Percentiles rank a stretch among this genome's conserved stretches.
These are phyloP conservation scores for Colletotrichum siamense DNA, from an alignment of 2,329 filamentous ascomycete species.

Conservation along the genomic window DNA sequence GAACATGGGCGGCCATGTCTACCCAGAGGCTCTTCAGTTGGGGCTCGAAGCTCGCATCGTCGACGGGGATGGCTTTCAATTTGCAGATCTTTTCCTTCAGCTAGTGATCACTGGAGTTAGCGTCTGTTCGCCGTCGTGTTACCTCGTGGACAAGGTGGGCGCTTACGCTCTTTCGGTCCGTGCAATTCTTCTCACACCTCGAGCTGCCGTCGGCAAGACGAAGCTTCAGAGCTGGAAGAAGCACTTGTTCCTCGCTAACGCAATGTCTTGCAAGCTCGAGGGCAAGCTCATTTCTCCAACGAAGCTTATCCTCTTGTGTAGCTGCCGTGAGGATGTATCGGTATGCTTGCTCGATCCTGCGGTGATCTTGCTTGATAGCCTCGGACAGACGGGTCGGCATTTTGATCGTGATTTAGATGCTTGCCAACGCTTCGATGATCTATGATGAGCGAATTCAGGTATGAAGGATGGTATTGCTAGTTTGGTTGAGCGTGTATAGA, in stretches of 20 bases:
- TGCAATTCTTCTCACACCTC: neutral
- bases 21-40: slow-evolving; percentile 2
- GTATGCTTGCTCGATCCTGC: slow-evolving; percentile 14
- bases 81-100: slow-evolving; percentile 16
- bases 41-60: slow-evolving; percentile 1
- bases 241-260: slow-evolving; percentile 9
- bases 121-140: neutral
- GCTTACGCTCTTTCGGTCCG: slow-evolving; percentile 1
- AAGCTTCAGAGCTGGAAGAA: slow-evolving; percentile 1
- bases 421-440: too few species aligned
- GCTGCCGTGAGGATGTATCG: slow-evolving; percentile 6
- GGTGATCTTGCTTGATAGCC: slow-evolving; percentile 17
- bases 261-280: slow-evolving; percentile 20
- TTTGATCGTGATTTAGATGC: neutral
- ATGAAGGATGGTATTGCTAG: neutral
- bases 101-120: neutral
- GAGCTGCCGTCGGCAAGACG: slow-evolving; percentile 1
- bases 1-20: slow-evolving; percentile 7
- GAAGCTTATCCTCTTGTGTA: neutral
- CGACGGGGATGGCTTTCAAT: neutral
- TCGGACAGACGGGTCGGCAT: slow-evolving; percentile 11
- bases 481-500: neutral
- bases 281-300: slow-evolving; percentile 9
- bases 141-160: neutral
- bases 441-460: neutral